Evolutionary conservation across 169 alveolate species (phyloP).

Genomic region (Toxoplasma gondii): DNA sequence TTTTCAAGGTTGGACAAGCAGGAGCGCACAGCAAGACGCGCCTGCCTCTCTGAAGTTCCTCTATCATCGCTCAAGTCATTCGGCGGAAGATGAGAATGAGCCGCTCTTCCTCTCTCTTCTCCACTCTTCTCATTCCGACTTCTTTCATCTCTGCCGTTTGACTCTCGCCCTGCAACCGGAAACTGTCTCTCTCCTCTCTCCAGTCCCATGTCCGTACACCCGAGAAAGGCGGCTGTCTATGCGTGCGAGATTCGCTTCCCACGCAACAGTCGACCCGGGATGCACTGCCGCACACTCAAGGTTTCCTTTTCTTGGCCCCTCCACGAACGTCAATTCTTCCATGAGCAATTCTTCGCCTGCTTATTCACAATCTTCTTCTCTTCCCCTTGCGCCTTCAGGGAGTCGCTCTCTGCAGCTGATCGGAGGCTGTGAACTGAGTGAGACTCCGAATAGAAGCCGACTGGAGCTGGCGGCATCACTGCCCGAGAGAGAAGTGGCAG

Average conservation of each 20-base stretch:
- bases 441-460: neutral
- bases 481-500: neutral
- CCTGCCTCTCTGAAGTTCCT: neutral
- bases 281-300: neutral
- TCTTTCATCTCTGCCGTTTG: conserved; percentile 13
- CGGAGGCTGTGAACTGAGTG: no score
- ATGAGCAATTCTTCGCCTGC: neutral
- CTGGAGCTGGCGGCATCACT: neutral
- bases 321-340: neutral
- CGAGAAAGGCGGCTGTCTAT: neutral
- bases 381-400: neutral
- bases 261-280: neutral
- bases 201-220: conserved; percentile 23
- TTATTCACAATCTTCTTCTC: neutral
- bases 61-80: neutral
- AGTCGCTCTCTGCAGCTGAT: no score
- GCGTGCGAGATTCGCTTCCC: neutral
- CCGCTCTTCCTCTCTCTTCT: neutral
- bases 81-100: neutral
- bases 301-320: neutral
- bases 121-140: conserved; percentile 15
- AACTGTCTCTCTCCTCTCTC: conserved; percentile 19
- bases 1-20: neutral
- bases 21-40: neutral
- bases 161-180: neutral